A percentile compares a stretch with the other conserved stretches of the same genome.
Conservation (phyloP, 768 basidiomycete species). For the Fibroporia radiculosa region DNA sequence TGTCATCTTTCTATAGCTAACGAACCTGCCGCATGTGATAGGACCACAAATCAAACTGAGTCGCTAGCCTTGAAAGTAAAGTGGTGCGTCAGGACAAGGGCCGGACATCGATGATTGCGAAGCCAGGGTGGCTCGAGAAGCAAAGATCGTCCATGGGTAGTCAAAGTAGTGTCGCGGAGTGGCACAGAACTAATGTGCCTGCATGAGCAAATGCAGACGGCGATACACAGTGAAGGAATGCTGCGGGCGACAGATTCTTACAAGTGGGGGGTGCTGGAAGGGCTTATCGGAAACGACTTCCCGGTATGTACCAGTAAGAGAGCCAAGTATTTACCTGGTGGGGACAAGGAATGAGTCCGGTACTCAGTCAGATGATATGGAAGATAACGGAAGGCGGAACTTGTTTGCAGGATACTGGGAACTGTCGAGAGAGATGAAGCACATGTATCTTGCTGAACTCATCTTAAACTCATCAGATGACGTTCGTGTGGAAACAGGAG, state of each 20-base stretch:
- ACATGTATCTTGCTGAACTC: conserved; percentile 3
- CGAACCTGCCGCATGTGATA: not conserved
- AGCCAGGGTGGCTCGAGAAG: too few species aligned
- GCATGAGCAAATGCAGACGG: too few species aligned
- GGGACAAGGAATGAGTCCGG: conserved; percentile 3
- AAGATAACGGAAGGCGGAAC: conserved; percentile 19
- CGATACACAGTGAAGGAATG: too few species aligned
- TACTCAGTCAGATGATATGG: conserved; percentile 19
- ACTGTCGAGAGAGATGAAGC: conserved; percentile 10
- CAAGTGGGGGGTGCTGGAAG: too few species aligned
- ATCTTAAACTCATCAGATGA: conserved; percentile 22
- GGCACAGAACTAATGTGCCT: too few species aligned
- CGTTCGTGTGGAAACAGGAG: conserved; percentile 16
- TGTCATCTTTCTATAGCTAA: not conserved
- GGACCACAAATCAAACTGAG: not conserved
- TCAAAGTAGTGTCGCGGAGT: too few species aligned
- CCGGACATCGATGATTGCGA: too few species aligned
- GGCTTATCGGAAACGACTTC: too few species aligned
- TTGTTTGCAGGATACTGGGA: conserved; percentile 15
- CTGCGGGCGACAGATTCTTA: too few species aligned
- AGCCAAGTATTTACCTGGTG: too few species aligned
- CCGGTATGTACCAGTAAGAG: too few species aligned
- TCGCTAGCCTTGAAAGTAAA: not conserved
- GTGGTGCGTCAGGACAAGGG: not conserved
- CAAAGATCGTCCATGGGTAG: too few species aligned